A percentile compares a stretch with the other conserved stretches of the same genome.
Evolutionary conservation across 2,329 filamentous ascomycete genomes (phyloP).

Genomic region (Trichophyton verrucosum): DNA sequence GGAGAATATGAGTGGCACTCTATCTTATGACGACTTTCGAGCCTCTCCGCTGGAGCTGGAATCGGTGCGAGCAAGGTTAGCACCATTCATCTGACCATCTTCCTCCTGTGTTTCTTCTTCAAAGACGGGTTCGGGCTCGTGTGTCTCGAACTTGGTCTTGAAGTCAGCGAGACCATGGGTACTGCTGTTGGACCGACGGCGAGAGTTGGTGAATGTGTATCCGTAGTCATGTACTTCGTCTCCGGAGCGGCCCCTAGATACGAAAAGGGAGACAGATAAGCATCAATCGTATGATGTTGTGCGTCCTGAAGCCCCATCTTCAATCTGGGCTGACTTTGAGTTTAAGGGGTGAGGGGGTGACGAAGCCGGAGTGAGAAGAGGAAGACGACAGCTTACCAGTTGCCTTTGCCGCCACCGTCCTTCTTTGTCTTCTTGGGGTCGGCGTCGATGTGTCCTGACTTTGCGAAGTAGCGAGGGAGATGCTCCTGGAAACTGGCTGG

Average conservation of each 20-base stretch:
- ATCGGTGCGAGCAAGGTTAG: not conserved
- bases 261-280: not conserved
- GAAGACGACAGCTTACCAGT: constrained; percentile 55
- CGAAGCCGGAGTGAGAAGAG: not conserved
- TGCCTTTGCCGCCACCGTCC: constrained; percentile 80
- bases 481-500: constrained; percentile 54
- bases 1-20: not conserved
- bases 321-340: constrained; percentile 1
- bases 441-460: constrained; percentile 64
- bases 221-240: constrained; percentile 74
- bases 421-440: constrained; percentile 96
- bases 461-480: constrained; percentile 86
- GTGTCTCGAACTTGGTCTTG: constrained; percentile 92
- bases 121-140: constrained; percentile 82
- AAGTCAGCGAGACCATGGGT: constrained; percentile 62
- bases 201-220: constrained; percentile 73
- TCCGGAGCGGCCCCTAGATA: constrained; percentile 62
- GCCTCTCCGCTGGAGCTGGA: not conserved
- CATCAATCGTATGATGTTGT: not conserved
- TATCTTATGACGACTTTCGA: not conserved
- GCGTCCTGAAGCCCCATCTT: not conserved
- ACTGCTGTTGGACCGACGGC: constrained; percentile 87
- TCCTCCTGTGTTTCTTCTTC: constrained; percentile 46
- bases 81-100: not conserved
- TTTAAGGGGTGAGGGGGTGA: not conserved